Evolutionary conservation across 805 yeast genomes (phyloP), one percentile per base, ranked within the genome.

Genomic region (Yarrowia keelungensis): DNA sequence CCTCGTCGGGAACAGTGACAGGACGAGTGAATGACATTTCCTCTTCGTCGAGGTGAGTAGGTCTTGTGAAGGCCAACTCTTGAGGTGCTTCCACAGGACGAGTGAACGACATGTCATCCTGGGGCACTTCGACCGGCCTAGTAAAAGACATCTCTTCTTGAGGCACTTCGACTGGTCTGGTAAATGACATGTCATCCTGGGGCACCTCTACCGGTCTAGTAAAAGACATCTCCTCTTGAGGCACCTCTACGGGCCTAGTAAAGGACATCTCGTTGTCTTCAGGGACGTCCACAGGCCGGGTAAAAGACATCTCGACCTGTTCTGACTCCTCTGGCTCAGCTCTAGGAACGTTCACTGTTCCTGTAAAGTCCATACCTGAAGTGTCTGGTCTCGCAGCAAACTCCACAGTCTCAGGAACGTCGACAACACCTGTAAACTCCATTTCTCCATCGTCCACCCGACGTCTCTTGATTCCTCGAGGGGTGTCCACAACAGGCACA

Each of bases 11-110:
- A n/a, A 47, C 51, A 1, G 26, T 12, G 4, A 59, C 66, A 35
- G 66, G 66, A 3, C 67, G n/a, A 4, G 67, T 42, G 22, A 53
- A 53, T 8, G 39, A 36, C 59, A 53, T 53, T 4, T 32, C 56
- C 3, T 4, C 51, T 5, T 49, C 19, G 9, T 36, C n/a, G 1
- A 4, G 19, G 19, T n/a, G n/a, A n/a, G n/a, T 16, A 19, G 50
- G 50, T 11, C 50, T 10, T 3, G 50, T 46, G 15, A 46, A 46
- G 3, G 32, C 8, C 49, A 45, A 19, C 9, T 42, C 46, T 42
- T n/a, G 19, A 8, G 49, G 32, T 16, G 11, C 49, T 5, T 45
- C 61, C 1, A 38, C 46, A 36, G 32, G 45, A 19, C 45, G 26
- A 22, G 61, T 42, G 19, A 42, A 42, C 2, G 46, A 42, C 46